phyloP scores from a whole-genome alignment of 768 basidiomycete genomes.

The Rickenella mellea region DNA sequence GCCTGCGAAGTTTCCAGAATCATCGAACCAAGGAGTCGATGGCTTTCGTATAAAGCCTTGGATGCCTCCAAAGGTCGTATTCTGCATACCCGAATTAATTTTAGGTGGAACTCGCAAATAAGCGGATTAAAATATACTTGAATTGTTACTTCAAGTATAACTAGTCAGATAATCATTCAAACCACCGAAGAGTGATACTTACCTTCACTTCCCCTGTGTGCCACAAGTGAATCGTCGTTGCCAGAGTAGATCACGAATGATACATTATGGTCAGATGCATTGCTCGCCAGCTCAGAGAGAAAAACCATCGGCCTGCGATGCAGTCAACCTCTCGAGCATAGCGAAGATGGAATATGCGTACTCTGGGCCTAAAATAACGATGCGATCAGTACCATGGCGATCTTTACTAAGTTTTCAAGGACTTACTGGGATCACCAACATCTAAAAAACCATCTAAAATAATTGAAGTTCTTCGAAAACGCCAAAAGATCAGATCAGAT shows the following conservation, averaged over 20 bases:
- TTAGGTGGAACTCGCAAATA: too few species aligned
- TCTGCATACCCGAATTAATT: too few species aligned
- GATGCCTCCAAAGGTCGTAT: conserved; percentile 39
- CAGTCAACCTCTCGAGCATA: neutral
- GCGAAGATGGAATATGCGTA: neutral
- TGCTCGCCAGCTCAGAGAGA: conserved; percentile 54
- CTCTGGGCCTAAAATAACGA: neutral
- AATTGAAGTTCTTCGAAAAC: too few species aligned
- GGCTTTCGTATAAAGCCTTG: conserved; percentile 66
- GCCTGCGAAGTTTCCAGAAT: conserved; percentile 49
- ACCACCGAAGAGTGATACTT: conserved; percentile 6
- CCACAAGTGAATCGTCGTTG: conserved; percentile 58
- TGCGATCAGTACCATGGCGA: neutral
- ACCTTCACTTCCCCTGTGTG: conserved; percentile 60
- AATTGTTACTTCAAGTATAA: neutral
- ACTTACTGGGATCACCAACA: neutral
- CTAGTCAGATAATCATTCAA: neutral
- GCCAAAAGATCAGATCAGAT: too few species aligned
- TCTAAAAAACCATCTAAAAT: too few species aligned
- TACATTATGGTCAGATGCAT: conserved; percentile 42
- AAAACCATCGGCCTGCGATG: conserved; percentile 48
- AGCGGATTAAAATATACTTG: neutral
- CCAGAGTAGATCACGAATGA: conserved; percentile 54
- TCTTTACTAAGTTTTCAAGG: neutral
- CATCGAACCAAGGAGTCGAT: conserved; percentile 58